These are phyloP conservation scores for Phytopythium aichiense DNA, from an alignment of 352 stramenopile genomes.

Conservation along the genomic window DNA sequence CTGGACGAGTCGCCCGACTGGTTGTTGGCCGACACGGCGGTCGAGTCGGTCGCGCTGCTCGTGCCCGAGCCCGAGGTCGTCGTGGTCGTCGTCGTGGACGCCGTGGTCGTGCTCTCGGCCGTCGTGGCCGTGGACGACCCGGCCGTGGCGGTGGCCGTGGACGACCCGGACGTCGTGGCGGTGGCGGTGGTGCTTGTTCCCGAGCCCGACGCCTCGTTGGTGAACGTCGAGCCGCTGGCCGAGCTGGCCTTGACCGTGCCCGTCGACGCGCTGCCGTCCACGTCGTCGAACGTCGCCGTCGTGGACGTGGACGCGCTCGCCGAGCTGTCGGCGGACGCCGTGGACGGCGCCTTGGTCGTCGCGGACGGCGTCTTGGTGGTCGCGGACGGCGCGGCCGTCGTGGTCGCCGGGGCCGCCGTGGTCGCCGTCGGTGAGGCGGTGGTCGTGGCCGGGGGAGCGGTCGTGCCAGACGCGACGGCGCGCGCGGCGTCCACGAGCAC, in stretches of 20 bases:
- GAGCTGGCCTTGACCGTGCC: slow-evolving; percentile 35
- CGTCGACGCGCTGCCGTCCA: slow-evolving; percentile 14
- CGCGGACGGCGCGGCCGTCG: slow-evolving; percentile 3
- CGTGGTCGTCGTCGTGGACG: slow-evolving; percentile 5
- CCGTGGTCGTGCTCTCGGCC: slow-evolving; percentile 4
- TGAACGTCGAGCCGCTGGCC: slow-evolving; percentile 26
- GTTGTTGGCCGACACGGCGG: slow-evolving; percentile 38
- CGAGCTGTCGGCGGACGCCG: slow-evolving; percentile 1
- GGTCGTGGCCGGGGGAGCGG: slow-evolving; percentile 2
- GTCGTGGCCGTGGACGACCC: slow-evolving; percentile 6
- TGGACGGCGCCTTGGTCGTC: slow-evolving; percentile 8
- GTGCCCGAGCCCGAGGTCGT: slow-evolving; percentile 3
- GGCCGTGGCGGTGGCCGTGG: slow-evolving; percentile 11
- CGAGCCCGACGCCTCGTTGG: slow-evolving; percentile 15
- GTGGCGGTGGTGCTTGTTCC: background rate
- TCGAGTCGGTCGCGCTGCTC: background rate
- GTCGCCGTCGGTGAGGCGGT: background rate
- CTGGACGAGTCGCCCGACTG: slow-evolving; percentile 26
- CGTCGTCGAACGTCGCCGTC: slow-evolving; percentile 10
- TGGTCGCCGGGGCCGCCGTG: slow-evolving; percentile 7
- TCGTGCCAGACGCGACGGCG: slow-evolving; percentile 18
- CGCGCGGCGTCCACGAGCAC: slow-evolving; percentile 33
- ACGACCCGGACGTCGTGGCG: slow-evolving; percentile 4
- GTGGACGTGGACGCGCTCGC: slow-evolving; percentile 5
- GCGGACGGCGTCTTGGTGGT: slow-evolving; percentile 5